A percentile compares a stretch with the other conserved stretches of the same genome.
Conservation (phyloP, 345 rosid species). For the Sisymbrium altissimum region DNA sequence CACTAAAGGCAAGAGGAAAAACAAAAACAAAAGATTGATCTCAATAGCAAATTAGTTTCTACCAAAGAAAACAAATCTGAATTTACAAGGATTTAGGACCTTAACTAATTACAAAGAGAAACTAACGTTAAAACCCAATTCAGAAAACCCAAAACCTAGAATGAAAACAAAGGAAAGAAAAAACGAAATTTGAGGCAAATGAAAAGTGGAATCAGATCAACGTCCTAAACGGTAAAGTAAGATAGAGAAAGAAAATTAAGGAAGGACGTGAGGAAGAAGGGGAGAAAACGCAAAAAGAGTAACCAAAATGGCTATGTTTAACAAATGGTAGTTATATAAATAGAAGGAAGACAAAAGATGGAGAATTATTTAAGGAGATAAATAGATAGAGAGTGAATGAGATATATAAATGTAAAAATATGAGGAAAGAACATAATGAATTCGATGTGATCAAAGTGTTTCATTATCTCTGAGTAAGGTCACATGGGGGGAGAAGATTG, state of each 20-base stretch:
- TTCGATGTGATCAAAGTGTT: constrained; percentile 22
- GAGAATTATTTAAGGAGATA: not conserved
- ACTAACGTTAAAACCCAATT: constrained; percentile 3
- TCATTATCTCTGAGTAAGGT: constrained; percentile 43
- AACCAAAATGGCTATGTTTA: constrained; percentile 37
- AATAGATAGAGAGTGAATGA: constrained; percentile 1
- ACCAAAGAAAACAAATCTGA: not conserved
- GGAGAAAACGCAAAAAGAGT: constrained; percentile 18
- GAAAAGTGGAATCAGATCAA: constrained; percentile 8
- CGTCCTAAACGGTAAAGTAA: constrained; percentile 17
- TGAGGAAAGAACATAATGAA: constrained; percentile 12
- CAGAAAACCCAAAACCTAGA: constrained; percentile 7
- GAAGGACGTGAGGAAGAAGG: constrained; percentile 18
- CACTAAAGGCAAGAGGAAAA: not conserved
- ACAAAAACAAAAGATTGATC: not conserved
- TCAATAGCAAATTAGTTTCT: not conserved
- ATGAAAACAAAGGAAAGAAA: constrained; percentile 1
- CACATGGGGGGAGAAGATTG: constrained; percentile 31
- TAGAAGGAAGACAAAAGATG: not conserved
- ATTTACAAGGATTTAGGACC: not conserved
- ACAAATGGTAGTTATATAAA: constrained; percentile 23
- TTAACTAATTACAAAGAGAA: constrained; percentile 7
- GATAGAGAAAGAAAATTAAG: not conserved
- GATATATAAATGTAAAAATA: not conserved
- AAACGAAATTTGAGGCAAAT: constrained; percentile 2